Evolutionary conservation across 208 protist species (phyloP), one percentile per base, ranked within the genome.

Genomic region (Acanthamoeba triangularis): DNA sequence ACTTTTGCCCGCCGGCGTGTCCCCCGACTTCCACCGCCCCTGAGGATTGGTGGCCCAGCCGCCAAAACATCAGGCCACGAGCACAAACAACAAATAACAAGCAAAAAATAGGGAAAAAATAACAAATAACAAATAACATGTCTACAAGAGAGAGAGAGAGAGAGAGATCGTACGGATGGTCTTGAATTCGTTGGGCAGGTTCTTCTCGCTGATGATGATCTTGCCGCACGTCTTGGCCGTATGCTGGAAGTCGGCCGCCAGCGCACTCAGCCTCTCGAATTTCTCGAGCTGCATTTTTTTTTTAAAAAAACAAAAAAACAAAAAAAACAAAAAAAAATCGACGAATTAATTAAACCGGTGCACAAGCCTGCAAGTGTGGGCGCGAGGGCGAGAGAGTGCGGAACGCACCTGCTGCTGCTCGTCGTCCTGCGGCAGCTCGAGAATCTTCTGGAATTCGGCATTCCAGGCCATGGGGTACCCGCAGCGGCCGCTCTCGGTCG

Each of bases 151-250:
- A 41, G 3, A n/a, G 25, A 52, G 3, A 54, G 14, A 35, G 1
- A 1, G 35, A 0, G 1, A 28, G 3, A 1, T 1, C 56, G 63
- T 25, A 47, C 63, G 10, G 33, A 95, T 95, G 33, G 92, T 95
- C 37, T 90, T 85, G 37, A 88, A 49, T 47, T 95, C 11, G 52
- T 90, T 56, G 37, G 69, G 69, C 63, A 95, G 44, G 92, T 44
- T 67, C 92, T 67, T 95, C 69, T 95, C 92, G 37, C 33, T 76
- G n/a, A 95, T 95, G 56, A 95, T 95, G 59, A 95, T 87, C 52
- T 76, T 65, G 16, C 88, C 88, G n/a, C 18, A 78, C 11, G 63
- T 90, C n/a, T 67, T 69, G 11, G 74, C 74, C 44, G 74, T 84
- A 49, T 84, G 74, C 74, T 84, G 74, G 44, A 84, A 84, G n/a